These are phyloP conservation scores for Curvularia hawaiiensis DNA, from an alignment of 2,329 filamentous ascomycete genomes.

Conservation along the genomic window DNA sequence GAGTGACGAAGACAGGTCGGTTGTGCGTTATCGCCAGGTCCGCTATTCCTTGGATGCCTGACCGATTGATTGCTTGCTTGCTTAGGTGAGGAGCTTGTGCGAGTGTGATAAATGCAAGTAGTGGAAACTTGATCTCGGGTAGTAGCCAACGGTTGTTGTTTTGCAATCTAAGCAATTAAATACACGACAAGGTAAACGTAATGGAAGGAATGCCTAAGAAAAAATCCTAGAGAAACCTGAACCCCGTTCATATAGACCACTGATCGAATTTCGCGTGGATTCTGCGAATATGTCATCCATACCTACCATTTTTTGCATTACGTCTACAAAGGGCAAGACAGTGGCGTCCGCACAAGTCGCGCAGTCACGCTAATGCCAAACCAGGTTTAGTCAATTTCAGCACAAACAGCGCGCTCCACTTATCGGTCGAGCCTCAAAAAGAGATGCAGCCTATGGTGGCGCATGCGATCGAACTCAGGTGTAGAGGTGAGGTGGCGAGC, in stretches of 20 bases:
- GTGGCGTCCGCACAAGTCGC: conserved; percentile 32
- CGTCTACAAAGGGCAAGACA: conserved; percentile 1
- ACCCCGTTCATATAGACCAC: background rate
- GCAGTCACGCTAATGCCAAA: conserved; percentile 16
- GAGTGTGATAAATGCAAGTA: conserved; percentile 21
- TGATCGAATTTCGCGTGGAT: background rate
- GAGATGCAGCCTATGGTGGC: background rate
- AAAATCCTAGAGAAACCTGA: conserved; percentile 1
- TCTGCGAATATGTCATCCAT: conserved; percentile 21
- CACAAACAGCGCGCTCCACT: conserved; percentile 24
- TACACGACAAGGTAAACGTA: conserved; percentile 24
- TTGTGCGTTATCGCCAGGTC: conserved; percentile 24
- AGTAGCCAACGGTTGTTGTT: conserved; percentile 25
- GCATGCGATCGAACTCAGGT: conserved; percentile 2
- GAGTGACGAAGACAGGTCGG: conserved; percentile 5
- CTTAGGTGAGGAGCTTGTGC: conserved; percentile 10
- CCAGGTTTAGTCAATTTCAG: conserved; percentile 17
- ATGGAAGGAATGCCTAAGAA: conserved; percentile 10
- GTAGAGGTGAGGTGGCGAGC: background rate
- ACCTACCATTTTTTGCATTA: conserved; percentile 7
- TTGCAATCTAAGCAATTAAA: conserved; percentile 29
- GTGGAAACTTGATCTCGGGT: conserved; percentile 11
- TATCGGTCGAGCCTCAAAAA: background rate
- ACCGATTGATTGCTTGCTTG: background rate
- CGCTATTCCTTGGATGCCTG: conserved; percentile 7